Conservation (phyloP, 192 early-diverging fungal genomes). For the Podochytrium sp. region DNA sequence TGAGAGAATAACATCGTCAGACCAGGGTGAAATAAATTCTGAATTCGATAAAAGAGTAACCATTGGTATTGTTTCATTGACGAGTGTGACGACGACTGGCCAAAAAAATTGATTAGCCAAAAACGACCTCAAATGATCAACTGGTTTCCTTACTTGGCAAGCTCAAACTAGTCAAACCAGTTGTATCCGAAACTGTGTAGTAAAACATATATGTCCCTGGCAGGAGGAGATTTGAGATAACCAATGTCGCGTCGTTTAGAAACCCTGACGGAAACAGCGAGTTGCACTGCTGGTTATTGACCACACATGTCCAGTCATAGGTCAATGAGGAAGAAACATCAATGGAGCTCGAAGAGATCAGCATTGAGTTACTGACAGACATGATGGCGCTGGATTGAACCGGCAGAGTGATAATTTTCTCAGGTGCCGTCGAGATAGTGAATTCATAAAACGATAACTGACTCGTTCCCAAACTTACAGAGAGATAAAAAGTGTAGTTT, state of each 20-base stretch:
- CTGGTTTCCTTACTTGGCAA: background rate
- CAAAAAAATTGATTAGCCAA: background rate
- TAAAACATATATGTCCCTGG: background rate
- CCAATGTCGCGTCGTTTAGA: background rate
- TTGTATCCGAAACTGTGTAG: background rate
- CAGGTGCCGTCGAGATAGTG: background rate
- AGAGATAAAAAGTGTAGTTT: slow-evolving; percentile 6
- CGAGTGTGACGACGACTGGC: background rate
- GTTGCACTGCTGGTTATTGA: background rate
- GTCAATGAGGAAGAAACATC: background rate
- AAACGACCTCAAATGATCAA: background rate
- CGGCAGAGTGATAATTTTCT: background rate
- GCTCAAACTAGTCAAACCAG: background rate
- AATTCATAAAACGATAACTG: background rate
- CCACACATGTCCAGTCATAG: background rate
- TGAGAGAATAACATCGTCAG: background rate
- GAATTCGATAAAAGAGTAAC: background rate
- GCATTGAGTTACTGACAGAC: background rate
- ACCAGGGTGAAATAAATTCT: background rate
- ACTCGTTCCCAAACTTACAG: background rate
- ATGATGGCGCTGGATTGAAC: background rate
- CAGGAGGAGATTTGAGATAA: background rate
- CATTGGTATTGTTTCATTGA: background rate
- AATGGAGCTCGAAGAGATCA: background rate
- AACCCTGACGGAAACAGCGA: background rate